Conservation (phyloP, 163 green algal genomes). For the Botryococcus braunii region DNA sequence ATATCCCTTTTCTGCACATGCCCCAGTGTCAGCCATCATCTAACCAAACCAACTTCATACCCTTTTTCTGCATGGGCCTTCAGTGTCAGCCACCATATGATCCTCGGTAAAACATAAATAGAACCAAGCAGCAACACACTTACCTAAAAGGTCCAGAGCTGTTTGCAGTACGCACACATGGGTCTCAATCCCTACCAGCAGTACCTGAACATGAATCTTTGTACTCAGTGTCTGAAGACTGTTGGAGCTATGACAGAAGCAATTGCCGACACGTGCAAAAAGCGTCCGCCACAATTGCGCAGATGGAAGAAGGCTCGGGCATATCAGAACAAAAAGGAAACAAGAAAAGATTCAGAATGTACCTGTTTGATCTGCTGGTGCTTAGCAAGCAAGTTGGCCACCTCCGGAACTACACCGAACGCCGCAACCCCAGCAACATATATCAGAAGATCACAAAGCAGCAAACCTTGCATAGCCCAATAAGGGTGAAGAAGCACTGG, state of each 20-base stretch:
- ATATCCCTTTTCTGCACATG: slow-evolving; percentile 20
- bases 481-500: no score
- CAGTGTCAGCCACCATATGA: background rate
- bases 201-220: slow-evolving; percentile 3
- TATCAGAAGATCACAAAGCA: no score
- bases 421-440: no score
- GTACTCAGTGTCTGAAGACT: background rate
- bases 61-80: background rate
- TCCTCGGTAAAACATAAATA: background rate
- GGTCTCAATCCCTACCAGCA: slow-evolving; percentile 37
- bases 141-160: slow-evolving; percentile 61
- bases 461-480: no score
- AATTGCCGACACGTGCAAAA: no score
- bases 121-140: slow-evolving; percentile 1
- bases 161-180: slow-evolving; percentile 93
- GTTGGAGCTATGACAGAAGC: no score
- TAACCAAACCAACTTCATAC: background rate
- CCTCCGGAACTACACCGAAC: slow-evolving; percentile 15
- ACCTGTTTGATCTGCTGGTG: slow-evolving; percentile 12
- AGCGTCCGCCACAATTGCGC: no score
- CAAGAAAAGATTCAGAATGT: background rate
- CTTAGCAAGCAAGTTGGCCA: slow-evolving; percentile 2
- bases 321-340: background rate
- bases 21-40: background rate
- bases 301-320: no score